Base-by-base conservation (phyloP, 805 yeast species). In the Sporopachydermia lactativora region DNA sequence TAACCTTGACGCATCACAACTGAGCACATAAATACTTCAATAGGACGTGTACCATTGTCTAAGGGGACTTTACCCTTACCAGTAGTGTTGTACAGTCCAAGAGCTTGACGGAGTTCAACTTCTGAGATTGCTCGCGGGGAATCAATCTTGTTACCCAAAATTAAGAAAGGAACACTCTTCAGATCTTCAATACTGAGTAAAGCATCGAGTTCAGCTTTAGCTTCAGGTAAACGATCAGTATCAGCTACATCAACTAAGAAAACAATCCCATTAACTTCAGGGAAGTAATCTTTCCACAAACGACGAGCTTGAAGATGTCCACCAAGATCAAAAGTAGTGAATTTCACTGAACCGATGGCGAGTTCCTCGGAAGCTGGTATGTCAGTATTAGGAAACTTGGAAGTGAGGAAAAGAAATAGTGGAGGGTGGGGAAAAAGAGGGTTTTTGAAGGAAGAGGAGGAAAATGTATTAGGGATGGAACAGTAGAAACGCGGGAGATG, bases 281-380 rank as follows among this genome's bases (percentile, higher is more conserved):
- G 99, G 80, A 92, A 92, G 63, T 92, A 92, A 61, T 92, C 97
- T 60, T 88, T 88, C 99, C 99, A 92, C 58, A 92, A 77, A 66
- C 98, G 85, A 67, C 99, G 88, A 39, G 99, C 97, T 42, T 89
- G 96, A 61, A 75, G 80, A 68, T 92, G 99, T 36, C 99, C 99
- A 64, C 99, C 99, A 52, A 92, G 72, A 62, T 92, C 99, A 54
- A 92, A 92, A 18, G 99, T 92, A 45, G 99, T 92, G 72, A 92
- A 92, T 61, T 89, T 80, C 47, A 89, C 94, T 52, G 82, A 81
- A 51, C 97, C 98, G 53, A 92, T 92, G 46, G 96, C 88, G 54
- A 92, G 73, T 61, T 92, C 99, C 64, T 92, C 99, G 17, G 96
- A 85, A 15, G 99, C 86, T 55, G 28, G n/a, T n/a, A n/a, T n/a